Conservation (phyloP, 495 filamentous ascomycete species). For the Pseudomonodictys pantanalensis region DNA sequence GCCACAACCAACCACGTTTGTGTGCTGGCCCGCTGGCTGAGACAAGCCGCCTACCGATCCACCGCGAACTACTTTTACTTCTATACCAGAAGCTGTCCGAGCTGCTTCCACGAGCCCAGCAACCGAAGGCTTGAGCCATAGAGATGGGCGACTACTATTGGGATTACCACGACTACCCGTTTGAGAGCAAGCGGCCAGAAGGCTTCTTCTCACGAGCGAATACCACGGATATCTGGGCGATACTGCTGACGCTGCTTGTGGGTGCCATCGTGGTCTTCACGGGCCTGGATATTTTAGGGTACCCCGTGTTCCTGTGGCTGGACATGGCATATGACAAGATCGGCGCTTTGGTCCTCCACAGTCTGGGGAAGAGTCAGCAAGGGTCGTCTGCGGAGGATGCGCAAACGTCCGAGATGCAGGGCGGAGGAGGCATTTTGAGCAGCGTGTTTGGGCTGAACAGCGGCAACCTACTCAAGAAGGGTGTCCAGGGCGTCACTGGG, state of each 20-base stretch:
- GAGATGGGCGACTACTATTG: conserved; percentile 14
- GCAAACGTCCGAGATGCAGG: not conserved
- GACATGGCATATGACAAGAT: conserved; percentile 9
- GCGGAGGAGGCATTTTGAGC: conserved; percentile 45
- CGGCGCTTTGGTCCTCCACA: not conserved
- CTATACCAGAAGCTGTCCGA: not conserved
- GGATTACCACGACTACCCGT: conserved; percentile 3
- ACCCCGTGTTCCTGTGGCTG: conserved; percentile 26
- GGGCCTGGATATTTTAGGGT: conserved; percentile 16
- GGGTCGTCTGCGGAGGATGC: not conserved
- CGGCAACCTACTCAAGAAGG: conserved; percentile 44
- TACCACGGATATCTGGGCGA: not conserved
- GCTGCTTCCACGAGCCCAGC: not conserved
- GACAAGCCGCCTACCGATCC: not conserved
- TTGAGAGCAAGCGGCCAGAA: too few relatives aligned
- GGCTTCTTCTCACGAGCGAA: too few relatives aligned
- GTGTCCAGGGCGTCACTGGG: not conserved
- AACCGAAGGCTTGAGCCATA: not conserved
- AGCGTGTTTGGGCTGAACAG: conserved; percentile 65
- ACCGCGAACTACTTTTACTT: not conserved
- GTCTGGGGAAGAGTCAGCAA: not conserved
- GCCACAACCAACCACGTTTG: conserved; percentile 2
- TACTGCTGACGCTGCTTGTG: not conserved
- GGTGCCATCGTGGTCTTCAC: conserved; percentile 18
- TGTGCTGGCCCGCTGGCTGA: conserved; percentile 32